Conservation (phyloP, 2,329 filamentous ascomycete species). For the Fusarium siculi region DNA sequence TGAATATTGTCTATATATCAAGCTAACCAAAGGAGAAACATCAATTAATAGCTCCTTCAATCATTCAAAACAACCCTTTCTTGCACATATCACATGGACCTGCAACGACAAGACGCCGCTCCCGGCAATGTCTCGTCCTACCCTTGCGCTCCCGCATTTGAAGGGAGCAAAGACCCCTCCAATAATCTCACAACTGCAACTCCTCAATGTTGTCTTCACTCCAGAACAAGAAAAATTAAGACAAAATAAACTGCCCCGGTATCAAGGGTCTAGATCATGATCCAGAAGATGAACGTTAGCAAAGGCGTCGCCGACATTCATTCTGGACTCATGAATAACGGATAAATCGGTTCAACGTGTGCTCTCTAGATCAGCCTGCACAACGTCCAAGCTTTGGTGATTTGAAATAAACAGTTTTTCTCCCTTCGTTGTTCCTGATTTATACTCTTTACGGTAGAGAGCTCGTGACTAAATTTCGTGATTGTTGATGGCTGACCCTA, state of each 20-base stretch:
- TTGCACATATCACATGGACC: neutral
- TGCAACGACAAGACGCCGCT: slow-evolving; percentile 13
- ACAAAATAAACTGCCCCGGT: neutral
- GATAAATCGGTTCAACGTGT: slow-evolving; percentile 1
- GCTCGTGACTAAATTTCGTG: neutral
- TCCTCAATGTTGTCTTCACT: neutral
- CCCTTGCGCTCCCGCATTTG: slow-evolving; percentile 15
- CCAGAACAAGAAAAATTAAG: neutral
- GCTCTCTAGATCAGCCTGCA: neutral
- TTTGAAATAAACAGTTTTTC: slow-evolving; percentile 25
- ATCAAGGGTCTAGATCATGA: slow-evolving; percentile 12
- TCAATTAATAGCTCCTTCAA: neutral
- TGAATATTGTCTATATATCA: slow-evolving; percentile 7
- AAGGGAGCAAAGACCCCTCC: slow-evolving; percentile 9
- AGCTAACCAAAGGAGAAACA: neutral
- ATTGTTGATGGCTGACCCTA: neutral
- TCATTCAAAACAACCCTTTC: neutral
- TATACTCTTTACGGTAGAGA: neutral
- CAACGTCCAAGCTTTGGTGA: slow-evolving; percentile 8
- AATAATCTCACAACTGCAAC: slow-evolving; percentile 5
- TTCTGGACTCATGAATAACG: slow-evolving; percentile 16
- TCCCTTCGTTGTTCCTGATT: neutral
- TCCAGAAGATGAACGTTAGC: slow-evolving; percentile 5
- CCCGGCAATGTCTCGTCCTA: slow-evolving; percentile 21
- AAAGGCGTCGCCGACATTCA: slow-evolving; percentile 18